Base-by-base conservation (phyloP, 306 rosid genomes). In the Aeschynomene evenia region DNA sequence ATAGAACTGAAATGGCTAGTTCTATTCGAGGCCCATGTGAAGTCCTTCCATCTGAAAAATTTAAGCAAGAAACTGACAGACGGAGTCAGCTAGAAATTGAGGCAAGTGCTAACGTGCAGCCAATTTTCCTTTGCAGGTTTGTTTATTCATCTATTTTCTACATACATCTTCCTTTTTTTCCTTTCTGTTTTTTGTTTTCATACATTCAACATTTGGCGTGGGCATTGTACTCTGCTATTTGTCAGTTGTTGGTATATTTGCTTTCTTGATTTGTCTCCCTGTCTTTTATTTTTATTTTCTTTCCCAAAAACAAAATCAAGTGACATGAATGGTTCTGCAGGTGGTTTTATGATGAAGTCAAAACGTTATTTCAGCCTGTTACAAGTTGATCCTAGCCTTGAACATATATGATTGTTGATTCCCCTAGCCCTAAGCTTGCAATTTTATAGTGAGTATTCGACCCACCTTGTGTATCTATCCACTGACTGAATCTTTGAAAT, bases 61-160 rank as follows among this genome's bases (percentile, higher is more conserved):
- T 85, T 77, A 67, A 75, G 45, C 88, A 81, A 80, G 97, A 95
- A 87, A 81, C 36, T 69, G 92, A 83, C 77, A 81, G 87, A 62
- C 81, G 86, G 66, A 75, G 59, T 23, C 91, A 75, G 59, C 69
- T 80, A 63, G 81, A 78, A 33, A 65, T 9, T 55, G 87, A 75
- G 24, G 83, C 76, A 74, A 77, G 72, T 64, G 60, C 70, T 72
- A 74, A 77, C 73, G 28, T 81, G 20, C 86, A 18, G 12, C 96
- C 86, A 73, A 54, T 89, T 79, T 94, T 91, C 80, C 74, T 89
- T 39, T 89, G 97, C 99, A 95, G 87, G 99, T 91, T 82, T 72
- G 90, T 57, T 40, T 57, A 54, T 18, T 59, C 45, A 19, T 42
- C 51, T 53, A 24, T 58, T 45, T 18, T 52, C n/a, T 65, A 33